phyloP scores from a whole-genome alignment of 2,329 filamentous ascomycete species.

The Diaporthe amygdali region DNA sequence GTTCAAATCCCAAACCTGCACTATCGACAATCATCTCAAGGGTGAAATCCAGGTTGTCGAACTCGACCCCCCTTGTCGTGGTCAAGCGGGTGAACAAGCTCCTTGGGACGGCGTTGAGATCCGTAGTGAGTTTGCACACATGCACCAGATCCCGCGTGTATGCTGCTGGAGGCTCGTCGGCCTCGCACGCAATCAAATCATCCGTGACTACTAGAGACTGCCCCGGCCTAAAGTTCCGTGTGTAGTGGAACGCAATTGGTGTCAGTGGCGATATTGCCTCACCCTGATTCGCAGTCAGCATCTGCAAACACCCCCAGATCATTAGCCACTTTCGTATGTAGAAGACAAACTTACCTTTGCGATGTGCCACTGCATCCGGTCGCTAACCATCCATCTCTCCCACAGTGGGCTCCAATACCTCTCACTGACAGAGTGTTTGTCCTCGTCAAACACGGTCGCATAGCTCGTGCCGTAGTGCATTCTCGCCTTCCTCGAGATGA shows the following conservation, averaged over 20 bases:
- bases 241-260: constrained; percentile 84
- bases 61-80: constrained; percentile 80
- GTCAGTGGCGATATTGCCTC: constrained; percentile 75
- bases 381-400: constrained; percentile 84
- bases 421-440: constrained; percentile 74
- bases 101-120: constrained; percentile 76
- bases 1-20: constrained; percentile 76
- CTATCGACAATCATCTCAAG: constrained; percentile 84
- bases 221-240: constrained; percentile 80
- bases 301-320: background rate
- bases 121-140: constrained; percentile 82
- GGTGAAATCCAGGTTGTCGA: constrained; percentile 82
- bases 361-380: constrained; percentile 88
- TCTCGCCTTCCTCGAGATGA: constrained; percentile 74
- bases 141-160: constrained; percentile 69
- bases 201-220: constrained; percentile 81
- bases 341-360: constrained; percentile 63
- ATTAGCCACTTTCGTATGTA: background rate
- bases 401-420: constrained; percentile 81
- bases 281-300: constrained; percentile 52
- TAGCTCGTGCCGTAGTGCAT: constrained; percentile 84
- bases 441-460: constrained; percentile 79
- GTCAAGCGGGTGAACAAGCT: constrained; percentile 76
- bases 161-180: constrained; percentile 67
- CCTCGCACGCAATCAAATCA: constrained; percentile 78